Evolutionary conservation across 1,139 yeast species (phyloP).

Genomic region (Yamadazyma triangularis): DNA sequence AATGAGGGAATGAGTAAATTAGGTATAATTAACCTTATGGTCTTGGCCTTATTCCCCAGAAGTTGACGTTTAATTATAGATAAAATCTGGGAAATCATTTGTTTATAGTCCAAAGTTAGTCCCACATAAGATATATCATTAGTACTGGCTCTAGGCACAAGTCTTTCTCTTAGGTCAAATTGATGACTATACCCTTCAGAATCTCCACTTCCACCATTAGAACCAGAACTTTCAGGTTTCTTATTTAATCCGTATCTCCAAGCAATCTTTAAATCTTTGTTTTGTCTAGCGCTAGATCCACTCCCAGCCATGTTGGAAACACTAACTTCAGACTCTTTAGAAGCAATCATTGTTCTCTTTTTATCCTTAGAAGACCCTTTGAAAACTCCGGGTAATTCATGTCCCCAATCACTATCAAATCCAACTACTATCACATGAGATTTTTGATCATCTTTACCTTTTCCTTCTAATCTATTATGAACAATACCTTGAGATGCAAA

Average conservation of each 20-base stretch:
- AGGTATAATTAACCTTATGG: constrained; percentile 71
- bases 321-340: constrained; percentile 59
- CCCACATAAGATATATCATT: constrained; percentile 58
- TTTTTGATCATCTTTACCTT: constrained; percentile 23
- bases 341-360: constrained; percentile 53
- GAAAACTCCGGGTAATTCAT: constrained; percentile 75
- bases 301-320: constrained; percentile 54
- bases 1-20: constrained; percentile 73
- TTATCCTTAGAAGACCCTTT: constrained; percentile 67
- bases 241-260: constrained; percentile 77
- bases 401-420: constrained; percentile 55
- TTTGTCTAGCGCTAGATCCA: constrained; percentile 17
- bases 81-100: constrained; percentile 37
- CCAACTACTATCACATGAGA: constrained; percentile 72
- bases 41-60: constrained; percentile 28
- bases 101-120: constrained; percentile 17
- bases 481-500: constrained; percentile 78
- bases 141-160: constrained; percentile 62
- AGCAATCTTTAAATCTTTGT: constrained; percentile 67
- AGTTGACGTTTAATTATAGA: constrained; percentile 33
- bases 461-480: constrained; percentile 55
- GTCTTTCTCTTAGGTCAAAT: constrained; percentile 69
- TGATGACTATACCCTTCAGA: constrained; percentile 57
- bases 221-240: constrained; percentile 21
- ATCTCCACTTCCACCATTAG: constrained; percentile 9